A percentile compares a stretch with the other conserved stretches of the same genome.
Conservation (phyloP, 768 basidiomycete genomes). For the Royoungia palumana region DNA sequence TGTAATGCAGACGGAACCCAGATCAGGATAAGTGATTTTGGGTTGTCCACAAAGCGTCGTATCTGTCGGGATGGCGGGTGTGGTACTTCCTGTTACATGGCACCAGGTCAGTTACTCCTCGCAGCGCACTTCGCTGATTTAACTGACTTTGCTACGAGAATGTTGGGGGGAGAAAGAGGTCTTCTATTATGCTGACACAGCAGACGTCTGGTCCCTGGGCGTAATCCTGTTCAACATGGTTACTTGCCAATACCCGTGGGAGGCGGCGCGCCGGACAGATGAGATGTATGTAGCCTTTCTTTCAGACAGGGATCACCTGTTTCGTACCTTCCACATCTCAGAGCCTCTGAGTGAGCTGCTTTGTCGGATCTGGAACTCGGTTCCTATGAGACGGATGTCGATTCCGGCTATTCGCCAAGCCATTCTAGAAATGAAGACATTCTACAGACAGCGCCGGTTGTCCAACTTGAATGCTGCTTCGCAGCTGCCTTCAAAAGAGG, state of each 20-base stretch:
- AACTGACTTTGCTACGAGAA: conserved; percentile 39
- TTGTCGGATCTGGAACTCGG: conserved; percentile 15
- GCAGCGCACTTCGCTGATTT: neutral
- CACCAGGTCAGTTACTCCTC: conserved; percentile 54
- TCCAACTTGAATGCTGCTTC: too few species aligned
- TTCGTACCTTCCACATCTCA: neutral
- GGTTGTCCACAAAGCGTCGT: conserved; percentile 50
- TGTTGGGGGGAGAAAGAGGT: conserved; percentile 45
- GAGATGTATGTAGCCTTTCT: neutral
- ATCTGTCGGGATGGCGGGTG: conserved; percentile 51
- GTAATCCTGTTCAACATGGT: conserved; percentile 85
- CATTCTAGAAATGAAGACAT: too few species aligned
- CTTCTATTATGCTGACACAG: conserved; percentile 20
- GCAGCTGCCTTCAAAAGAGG: too few species aligned
- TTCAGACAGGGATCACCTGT: too few species aligned
- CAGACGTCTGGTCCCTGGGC: conserved; percentile 70
- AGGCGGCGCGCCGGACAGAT: conserved; percentile 5
- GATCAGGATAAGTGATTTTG: conserved; percentile 75
- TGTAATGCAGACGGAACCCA: conserved; percentile 49
- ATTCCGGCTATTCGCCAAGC: conserved; percentile 5
- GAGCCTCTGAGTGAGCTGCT: too few species aligned
- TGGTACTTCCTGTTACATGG: conserved; percentile 65
- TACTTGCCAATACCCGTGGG: conserved; percentile 41
- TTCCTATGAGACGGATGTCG: conserved; percentile 7
- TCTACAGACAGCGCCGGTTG: conserved; percentile 1